Evolutionary conservation across 495 filamentous ascomycete species (phyloP).

Genomic region (Neurospora sp.): DNA sequence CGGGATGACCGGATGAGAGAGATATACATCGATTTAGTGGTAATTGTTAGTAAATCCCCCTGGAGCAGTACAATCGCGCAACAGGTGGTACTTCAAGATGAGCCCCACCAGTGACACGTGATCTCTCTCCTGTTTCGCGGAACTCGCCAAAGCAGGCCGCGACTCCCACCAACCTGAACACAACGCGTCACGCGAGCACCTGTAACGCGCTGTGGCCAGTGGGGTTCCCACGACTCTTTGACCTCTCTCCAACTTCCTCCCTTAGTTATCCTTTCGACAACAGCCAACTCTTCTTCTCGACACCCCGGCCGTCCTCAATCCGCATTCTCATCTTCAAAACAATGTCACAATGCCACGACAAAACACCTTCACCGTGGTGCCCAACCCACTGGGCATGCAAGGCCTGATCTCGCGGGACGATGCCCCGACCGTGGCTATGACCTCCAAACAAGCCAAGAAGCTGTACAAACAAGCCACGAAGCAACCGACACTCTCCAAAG

Average conservation of each 20-base stretch:
- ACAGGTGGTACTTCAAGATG: not conserved
- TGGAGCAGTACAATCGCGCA: not conserved
- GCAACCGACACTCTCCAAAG: constrained; percentile 25
- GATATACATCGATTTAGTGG: not conserved
- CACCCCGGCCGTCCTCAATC: not conserved
- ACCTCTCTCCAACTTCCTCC: constrained; percentile 1
- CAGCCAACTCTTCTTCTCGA: not conserved
- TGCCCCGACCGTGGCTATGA: constrained; percentile 23
- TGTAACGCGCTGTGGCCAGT: not conserved
- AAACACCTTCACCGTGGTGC: constrained; percentile 16
- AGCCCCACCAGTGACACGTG: not conserved
- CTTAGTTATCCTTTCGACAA: not conserved
- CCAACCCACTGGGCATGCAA: constrained; percentile 17
- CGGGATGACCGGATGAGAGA: no score
- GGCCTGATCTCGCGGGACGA: constrained; percentile 8
- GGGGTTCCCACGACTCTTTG: not conserved
- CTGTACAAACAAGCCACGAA: constrained; percentile 23
- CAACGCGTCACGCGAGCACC: not conserved
- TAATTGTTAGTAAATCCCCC: not conserved
- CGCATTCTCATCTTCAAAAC: not conserved
- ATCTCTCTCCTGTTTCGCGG: not conserved
- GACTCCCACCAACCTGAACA: not conserved
- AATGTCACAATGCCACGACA: constrained; percentile 14
- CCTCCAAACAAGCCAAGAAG: constrained; percentile 35
- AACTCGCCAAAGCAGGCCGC: not conserved